Evolutionary conservation across 257 asterid genomes (phyloP), one percentile per base, ranked within the genome.

Genomic region (Gentiana dahurica): DNA sequence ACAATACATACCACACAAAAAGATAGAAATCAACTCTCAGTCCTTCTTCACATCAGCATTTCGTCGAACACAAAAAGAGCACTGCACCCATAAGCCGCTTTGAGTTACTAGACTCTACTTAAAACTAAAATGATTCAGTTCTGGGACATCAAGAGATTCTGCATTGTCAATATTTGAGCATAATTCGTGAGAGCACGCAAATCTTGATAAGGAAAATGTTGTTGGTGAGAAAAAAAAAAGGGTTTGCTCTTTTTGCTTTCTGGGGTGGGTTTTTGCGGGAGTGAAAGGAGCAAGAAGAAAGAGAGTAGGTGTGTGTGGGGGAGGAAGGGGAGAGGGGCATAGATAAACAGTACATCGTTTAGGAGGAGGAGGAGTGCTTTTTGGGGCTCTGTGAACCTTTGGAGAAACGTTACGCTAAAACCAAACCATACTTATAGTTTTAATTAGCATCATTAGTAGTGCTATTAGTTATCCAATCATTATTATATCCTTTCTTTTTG

Each of bases 371-470:
- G 58, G 53, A 57, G 54, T 68, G 34, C 9, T 34, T 51, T 68
- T 77, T 63, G 83, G 83, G 79, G 73, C 73, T 76, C 82, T 68
- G 81, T 74, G 79, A 73, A 59, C 72, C 78, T 78, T 68, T 74
- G 78, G 77, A 71, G 67, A 70, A 71, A 71, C 81, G 74, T 76
- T 72, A 71, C 76, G 82, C 79, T 65, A 66, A 73, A 41, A 7
- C 72, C 76, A 53, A 68, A 64, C 49, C 36, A 61, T 60, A 72
- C 58, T 65, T 58, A 57, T 51, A 53, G 53, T 51, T 62, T 49
- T 76, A 73, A 67, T 75, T 73, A 41, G 9, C 9, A 24, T 76
- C 71, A 67, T 75, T 73, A 41, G 9, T 41, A 24, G 24, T 24
- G 46, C 9, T 41, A 4, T 41, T 41, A 5, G 66, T 70, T 71